Percentiles rank a stretch among this genome's conserved stretches.
phyloP scores from a whole-genome alignment of 345 rosid genomes.

The Draba incana region DNA sequence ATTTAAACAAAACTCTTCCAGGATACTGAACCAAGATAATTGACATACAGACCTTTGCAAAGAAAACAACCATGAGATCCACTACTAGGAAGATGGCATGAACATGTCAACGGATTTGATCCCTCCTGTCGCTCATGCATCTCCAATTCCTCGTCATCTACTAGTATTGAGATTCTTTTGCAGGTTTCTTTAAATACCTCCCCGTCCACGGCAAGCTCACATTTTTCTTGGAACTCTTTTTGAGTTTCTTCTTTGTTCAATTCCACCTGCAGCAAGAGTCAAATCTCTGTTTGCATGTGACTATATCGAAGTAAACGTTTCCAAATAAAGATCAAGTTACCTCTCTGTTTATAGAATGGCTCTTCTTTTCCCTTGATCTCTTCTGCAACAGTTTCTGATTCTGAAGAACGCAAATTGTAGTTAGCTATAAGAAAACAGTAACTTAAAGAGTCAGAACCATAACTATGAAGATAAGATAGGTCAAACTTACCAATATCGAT shows the following conservation, averaged over 20 bases:
- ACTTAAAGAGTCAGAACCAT: conserved; percentile 13
- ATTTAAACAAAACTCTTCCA: conserved; percentile 23
- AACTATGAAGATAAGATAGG: conserved; percentile 1
- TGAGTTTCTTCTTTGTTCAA: conserved; percentile 44
- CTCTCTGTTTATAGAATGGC: conserved; percentile 54
- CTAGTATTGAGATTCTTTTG: conserved; percentile 53
- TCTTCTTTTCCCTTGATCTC: conserved; percentile 55
- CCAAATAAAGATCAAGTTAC: conserved; percentile 43
- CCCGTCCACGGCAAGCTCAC: conserved; percentile 68
- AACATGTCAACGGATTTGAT: conserved; percentile 57
- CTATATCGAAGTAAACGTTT: conserved; percentile 27
- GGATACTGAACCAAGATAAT: conserved; percentile 22
- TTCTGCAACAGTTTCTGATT: conserved; percentile 64
- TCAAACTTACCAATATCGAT: conserved; percentile 50
- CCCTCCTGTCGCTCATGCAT: conserved; percentile 74
- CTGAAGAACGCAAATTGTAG: conserved; percentile 41
- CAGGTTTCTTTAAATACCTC: conserved; percentile 43
- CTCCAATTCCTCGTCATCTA: conserved; percentile 95
- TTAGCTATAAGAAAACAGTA: conserved; percentile 29
- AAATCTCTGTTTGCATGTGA: conserved; percentile 23
- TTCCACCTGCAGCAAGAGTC: conserved; percentile 53
- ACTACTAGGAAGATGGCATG: conserved; percentile 64
- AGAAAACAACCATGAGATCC: conserved; percentile 62
- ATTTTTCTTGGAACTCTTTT: conserved; percentile 52
- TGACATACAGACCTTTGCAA: conserved; percentile 70